Conservation (phyloP, 257 asterid genomes). For the Solanum virginianum region DNA sequence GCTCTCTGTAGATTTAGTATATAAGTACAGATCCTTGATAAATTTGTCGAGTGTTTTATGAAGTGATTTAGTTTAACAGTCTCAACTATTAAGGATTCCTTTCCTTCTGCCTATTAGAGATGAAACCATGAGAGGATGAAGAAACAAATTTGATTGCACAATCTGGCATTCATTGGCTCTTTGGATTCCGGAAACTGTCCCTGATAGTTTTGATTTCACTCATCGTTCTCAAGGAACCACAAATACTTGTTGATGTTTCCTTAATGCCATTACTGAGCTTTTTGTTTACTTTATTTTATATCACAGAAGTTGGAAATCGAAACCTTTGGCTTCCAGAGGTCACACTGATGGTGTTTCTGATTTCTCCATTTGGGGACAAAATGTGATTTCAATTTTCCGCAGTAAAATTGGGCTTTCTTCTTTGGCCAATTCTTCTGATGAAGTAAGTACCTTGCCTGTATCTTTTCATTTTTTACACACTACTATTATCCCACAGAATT, state of each 20-base stretch:
- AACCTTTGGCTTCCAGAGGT: conserved; percentile 53
- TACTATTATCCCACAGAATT: background rate
- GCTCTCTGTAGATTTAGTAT: background rate
- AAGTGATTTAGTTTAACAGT: background rate
- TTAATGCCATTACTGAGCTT: background rate
- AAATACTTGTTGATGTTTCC: background rate
- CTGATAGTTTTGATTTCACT: background rate
- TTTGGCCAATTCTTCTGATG: conserved; percentile 48
- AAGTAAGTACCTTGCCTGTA: conserved; percentile 26
- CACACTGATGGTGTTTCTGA: conserved; percentile 71
- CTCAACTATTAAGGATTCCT: background rate
- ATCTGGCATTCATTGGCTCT: background rate
- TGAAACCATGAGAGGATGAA: background rate
- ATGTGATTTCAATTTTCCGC: conserved; percentile 74
- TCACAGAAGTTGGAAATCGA: conserved; percentile 69
- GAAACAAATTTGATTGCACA: background rate
- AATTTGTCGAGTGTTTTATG: background rate
- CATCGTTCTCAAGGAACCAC: background rate
- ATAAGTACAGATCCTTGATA: background rate
- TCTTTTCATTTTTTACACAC: background rate
- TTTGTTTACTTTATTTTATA: background rate
- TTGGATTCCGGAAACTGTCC: background rate
- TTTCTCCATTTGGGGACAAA: conserved; percentile 88
- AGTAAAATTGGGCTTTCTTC: conserved; percentile 74
- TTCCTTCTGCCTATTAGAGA: background rate